Percentiles rank a stretch among this genome's conserved stretches.
Conservation (phyloP, 352 stramenopile genomes). For the Phytophthora brassicae region DNA sequence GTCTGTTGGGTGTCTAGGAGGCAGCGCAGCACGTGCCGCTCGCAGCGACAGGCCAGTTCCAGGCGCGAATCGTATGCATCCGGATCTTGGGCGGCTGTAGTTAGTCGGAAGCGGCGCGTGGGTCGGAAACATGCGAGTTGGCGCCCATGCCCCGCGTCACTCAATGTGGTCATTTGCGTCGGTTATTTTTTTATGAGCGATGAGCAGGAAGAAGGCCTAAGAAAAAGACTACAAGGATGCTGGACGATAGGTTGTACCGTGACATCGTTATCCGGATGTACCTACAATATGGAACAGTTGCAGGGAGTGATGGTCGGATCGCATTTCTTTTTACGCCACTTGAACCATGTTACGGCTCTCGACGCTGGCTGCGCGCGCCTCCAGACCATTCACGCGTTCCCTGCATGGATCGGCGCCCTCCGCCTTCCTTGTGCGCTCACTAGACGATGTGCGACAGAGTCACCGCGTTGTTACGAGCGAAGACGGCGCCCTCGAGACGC, state of each 20-base stretch:
- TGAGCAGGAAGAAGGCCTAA: not conserved
- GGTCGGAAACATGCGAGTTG: conserved; percentile 69
- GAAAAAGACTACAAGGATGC: not conserved
- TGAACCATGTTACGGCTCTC: conserved; percentile 16
- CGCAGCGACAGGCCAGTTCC: conserved; percentile 44
- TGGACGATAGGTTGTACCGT: not conserved
- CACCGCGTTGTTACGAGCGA: conserved; percentile 44
- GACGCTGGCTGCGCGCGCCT: not conserved
- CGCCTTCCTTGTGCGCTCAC: conserved; percentile 56
- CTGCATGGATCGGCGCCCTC: conserved; percentile 44
- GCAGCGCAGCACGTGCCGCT: conserved; percentile 49
- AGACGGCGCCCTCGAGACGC: conserved; percentile 53
- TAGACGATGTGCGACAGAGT: conserved; percentile 47
- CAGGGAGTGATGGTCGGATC: not conserved
- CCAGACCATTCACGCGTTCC: conserved; percentile 19
- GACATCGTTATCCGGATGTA: not conserved
- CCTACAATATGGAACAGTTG: not conserved
- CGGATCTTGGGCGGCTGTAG: not conserved
- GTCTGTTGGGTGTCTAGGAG: conserved; percentile 22
- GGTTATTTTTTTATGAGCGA: not conserved
- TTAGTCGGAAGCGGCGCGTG: conserved; percentile 48
- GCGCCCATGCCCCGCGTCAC: conserved; percentile 36
- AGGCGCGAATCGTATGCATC: conserved; percentile 4
- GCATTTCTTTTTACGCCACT: not conserved
- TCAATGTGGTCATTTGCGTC: conserved; percentile 11